Conservation (phyloP, 257 asterid species). For the Striga asiatica region DNA sequence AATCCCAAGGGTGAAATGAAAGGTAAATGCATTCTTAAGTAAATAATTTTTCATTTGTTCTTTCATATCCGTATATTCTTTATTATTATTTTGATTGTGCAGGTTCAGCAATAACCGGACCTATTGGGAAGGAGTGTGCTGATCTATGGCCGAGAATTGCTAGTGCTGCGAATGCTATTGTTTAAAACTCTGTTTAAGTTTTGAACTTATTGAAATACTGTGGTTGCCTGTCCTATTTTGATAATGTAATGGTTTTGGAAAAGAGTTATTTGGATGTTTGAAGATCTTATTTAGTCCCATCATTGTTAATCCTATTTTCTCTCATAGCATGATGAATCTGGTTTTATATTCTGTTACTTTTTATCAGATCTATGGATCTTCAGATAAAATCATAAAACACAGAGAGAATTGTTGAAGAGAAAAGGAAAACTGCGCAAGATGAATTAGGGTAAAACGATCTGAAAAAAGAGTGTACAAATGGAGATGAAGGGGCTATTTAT, state of each 20-base stretch:
- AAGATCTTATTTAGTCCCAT: neutral
- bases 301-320: neutral
- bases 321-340: neutral
- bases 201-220: constrained; percentile 14
- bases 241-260: neutral
- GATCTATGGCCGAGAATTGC: constrained; percentile 56
- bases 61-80: neutral
- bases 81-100: neutral
- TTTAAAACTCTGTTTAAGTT: constrained; percentile 23
- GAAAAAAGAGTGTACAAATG: no score
- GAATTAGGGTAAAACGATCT: no score
- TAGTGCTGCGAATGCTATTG: constrained; percentile 48
- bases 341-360: neutral
- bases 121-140: constrained; percentile 50
- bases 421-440: no score
- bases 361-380: neutral
- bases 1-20: constrained; percentile 54
- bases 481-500: no score
- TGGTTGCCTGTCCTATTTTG: neutral
- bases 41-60: neutral
- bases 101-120: constrained; percentile 53
- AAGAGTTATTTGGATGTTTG: constrained; percentile 1
- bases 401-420: no score
- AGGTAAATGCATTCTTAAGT: constrained; percentile 14
- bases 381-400: no score